A percentile compares a stretch with the other conserved stretches of the same genome.
Conservation (phyloP, 768 basidiomycete species). For the Pulveroboletus sp. region DNA sequence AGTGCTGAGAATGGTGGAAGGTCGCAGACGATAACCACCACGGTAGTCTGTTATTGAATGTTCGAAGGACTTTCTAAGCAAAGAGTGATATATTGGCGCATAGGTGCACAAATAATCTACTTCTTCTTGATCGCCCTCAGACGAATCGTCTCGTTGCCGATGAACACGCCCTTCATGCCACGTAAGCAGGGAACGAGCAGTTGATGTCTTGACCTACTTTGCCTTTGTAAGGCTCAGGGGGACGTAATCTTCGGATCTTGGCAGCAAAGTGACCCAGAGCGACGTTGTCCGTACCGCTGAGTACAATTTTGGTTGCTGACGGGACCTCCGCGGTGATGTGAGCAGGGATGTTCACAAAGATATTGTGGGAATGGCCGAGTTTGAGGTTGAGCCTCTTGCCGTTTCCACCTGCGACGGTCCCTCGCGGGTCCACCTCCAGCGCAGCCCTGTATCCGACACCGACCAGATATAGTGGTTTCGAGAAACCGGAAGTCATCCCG, state of each 20-base stretch:
- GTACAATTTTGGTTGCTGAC: constrained; percentile 74
- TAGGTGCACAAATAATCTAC: constrained; percentile 41
- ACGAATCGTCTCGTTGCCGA: constrained; percentile 88
- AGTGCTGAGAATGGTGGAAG: no score
- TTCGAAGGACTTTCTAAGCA: background rate
- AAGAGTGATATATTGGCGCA: constrained; percentile 4
- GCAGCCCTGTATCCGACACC: constrained; percentile 92
- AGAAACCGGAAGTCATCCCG: constrained; percentile 88
- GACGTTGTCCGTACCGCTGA: constrained; percentile 87
- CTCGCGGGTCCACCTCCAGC: constrained; percentile 76
- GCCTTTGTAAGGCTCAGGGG: constrained; percentile 96
- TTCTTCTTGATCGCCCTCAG: constrained; percentile 96
- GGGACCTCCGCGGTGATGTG: constrained; percentile 81
- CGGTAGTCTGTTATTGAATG: background rate
- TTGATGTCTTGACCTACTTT: constrained; percentile 59
- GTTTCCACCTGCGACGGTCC: constrained; percentile 49
- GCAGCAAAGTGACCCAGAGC: constrained; percentile 84
- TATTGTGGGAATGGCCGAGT: constrained; percentile 87
- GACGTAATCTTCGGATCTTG: constrained; percentile 74
- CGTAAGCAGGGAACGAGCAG: background rate
- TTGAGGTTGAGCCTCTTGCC: constrained; percentile 82
- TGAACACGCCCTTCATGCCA: constrained; percentile 74
- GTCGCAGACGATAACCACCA: background rate
- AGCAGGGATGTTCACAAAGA: constrained; percentile 76
- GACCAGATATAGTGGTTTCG: constrained; percentile 79